These are phyloP conservation scores for Backusella mclennaniae DNA, from an alignment of 192 early-diverging fungal genomes.

Conservation along the genomic window DNA sequence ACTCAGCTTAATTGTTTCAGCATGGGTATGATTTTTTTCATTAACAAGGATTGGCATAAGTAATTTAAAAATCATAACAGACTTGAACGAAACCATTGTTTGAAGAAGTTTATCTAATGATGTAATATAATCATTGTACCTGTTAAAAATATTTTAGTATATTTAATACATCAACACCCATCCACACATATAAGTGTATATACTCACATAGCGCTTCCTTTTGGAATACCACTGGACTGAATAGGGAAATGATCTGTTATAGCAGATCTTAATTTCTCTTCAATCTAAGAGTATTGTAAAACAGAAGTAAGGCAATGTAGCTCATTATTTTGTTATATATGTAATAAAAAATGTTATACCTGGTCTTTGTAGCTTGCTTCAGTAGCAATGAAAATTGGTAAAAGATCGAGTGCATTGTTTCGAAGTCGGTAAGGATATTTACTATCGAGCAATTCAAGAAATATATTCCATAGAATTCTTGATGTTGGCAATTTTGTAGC, in stretches of 20 bases:
- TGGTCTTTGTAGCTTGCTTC: slow-evolving; percentile 25
- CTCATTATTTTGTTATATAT: background rate
- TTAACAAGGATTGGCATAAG: slow-evolving; percentile 55
- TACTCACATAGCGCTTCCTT: background rate
- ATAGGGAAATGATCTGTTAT: background rate
- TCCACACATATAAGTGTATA: background rate
- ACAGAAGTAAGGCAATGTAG: background rate
- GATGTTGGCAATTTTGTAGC: slow-evolving; percentile 31
- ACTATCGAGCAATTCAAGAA: slow-evolving; percentile 36
- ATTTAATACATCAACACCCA: background rate
- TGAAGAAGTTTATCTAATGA: slow-evolving; percentile 53
- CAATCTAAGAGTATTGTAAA: background rate
- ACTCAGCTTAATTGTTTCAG: slow-evolving; percentile 34
- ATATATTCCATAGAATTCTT: slow-evolving; percentile 38
- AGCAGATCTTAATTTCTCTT: background rate
- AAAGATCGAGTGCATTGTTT: slow-evolving; percentile 45
- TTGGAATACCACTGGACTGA: background rate
- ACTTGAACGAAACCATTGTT: slow-evolving; percentile 41
- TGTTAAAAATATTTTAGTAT: slow-evolving; percentile 1
- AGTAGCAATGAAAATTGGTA: slow-evolving; percentile 45
- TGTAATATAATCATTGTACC: slow-evolving; percentile 52
- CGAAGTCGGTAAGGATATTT: slow-evolving; percentile 34
- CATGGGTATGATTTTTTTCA: slow-evolving; percentile 49
- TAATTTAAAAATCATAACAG: slow-evolving; percentile 44
- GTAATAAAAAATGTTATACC: background rate